A percentile compares a stretch with the other conserved stretches of the same genome.
Evolutionary conservation across 2,329 filamentous ascomycete species (phyloP).

Genomic region (Fusarium sulawesiense): DNA sequence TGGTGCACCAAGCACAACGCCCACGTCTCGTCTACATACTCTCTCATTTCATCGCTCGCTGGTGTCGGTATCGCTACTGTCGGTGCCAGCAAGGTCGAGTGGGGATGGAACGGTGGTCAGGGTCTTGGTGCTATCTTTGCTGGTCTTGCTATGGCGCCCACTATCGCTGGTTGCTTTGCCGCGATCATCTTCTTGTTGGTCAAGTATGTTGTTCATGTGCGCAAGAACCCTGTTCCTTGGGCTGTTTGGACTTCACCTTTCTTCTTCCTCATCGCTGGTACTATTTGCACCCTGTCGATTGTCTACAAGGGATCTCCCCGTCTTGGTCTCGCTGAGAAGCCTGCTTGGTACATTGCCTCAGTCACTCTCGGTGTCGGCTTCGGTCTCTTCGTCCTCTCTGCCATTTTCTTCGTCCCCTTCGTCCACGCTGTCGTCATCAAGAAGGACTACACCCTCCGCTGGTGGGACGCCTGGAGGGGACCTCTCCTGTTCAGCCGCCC

Average conservation of each 20-base stretch:
- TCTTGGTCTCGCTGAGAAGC: constrained; percentile 58
- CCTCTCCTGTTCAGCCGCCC: constrained; percentile 73
- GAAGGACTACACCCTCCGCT: constrained; percentile 72
- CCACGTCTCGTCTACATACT: constrained; percentile 79
- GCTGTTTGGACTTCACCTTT: constrained; percentile 78
- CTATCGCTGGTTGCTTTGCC: constrained; percentile 73
- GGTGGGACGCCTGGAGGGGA: constrained; percentile 71
- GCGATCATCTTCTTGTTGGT: constrained; percentile 77
- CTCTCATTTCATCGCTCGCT: constrained; percentile 74
- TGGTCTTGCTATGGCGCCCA: constrained; percentile 76
- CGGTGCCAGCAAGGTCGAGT: constrained; percentile 70
- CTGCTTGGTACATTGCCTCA: constrained; percentile 72
- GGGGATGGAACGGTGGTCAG: constrained; percentile 76
- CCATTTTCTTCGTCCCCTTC: constrained; percentile 79
- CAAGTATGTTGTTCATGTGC: constrained; percentile 72
- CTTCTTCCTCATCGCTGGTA: constrained; percentile 81
- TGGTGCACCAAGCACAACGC: constrained; percentile 81
- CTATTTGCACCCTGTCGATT: constrained; percentile 79
- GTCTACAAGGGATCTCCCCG: constrained; percentile 82
- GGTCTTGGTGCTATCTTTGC: constrained; percentile 79
- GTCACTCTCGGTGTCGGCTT: constrained; percentile 74
- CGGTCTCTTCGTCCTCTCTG: constrained; percentile 68
- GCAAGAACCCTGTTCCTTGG: constrained; percentile 77
- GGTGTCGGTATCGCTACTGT: constrained; percentile 76
- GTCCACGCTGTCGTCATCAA: constrained; percentile 75